Evolutionary conservation across 2,329 filamentous ascomycete species (phyloP).

Genomic region (Paecilomyces variotii): DNA sequence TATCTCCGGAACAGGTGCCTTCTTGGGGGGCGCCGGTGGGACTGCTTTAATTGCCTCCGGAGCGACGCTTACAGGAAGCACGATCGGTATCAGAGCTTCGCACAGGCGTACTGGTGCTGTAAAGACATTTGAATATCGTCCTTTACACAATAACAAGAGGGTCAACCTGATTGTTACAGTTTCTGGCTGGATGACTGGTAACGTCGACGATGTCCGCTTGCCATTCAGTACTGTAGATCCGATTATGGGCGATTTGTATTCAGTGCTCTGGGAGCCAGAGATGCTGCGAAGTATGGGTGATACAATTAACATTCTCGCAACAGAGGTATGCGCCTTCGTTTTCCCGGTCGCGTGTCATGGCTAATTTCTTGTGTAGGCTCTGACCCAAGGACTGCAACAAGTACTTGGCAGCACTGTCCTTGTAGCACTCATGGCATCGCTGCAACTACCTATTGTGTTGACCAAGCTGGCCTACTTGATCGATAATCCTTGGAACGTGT

Average conservation of each 20-base stretch:
- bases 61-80: constrained; percentile 75
- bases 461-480: constrained; percentile 94
- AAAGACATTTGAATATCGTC: constrained; percentile 92
- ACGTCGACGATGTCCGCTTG: constrained; percentile 89
- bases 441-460: constrained; percentile 85
- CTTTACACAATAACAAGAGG: constrained; percentile 94
- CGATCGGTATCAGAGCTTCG: constrained; percentile 81
- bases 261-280: constrained; percentile 93
- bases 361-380: constrained; percentile 53
- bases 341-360: neutral
- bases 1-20: constrained; percentile 77
- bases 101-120: constrained; percentile 82
- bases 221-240: constrained; percentile 95
- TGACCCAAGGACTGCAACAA: constrained; percentile 94
- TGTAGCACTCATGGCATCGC: constrained; percentile 79
- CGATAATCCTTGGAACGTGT: constrained; percentile 98
- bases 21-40: constrained; percentile 84
- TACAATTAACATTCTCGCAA: constrained; percentile 96
- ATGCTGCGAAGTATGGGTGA: constrained; percentile 97
- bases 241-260: constrained; percentile 97
- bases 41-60: constrained; percentile 89
- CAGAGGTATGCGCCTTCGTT: constrained; percentile 62
- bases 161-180: constrained; percentile 94
- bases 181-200: constrained; percentile 97
- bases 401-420: constrained; percentile 85